phyloP scores from a whole-genome alignment of 2,329 filamentous ascomycete genomes.

The Colletotrichum ledebouriae region DNA sequence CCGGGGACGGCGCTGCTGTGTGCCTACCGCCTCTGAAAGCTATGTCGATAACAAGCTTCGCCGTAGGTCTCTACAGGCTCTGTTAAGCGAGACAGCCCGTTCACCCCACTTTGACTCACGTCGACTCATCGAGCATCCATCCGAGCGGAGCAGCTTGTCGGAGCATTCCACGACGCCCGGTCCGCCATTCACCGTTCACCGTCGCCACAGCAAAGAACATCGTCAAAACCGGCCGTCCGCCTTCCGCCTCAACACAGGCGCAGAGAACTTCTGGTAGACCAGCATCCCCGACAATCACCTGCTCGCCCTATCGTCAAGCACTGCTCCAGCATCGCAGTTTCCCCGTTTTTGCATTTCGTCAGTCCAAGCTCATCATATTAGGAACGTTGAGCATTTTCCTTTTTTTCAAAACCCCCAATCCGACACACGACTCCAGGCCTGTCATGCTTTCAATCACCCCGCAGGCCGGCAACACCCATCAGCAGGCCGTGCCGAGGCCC shows the following conservation, averaged over 20 bases:
- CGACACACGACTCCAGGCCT: background rate
- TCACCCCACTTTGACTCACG: constrained; percentile 30
- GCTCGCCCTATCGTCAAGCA: constrained; percentile 30
- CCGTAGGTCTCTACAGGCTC: accelerated
- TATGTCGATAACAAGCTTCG: background rate
- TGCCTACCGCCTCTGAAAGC: background rate
- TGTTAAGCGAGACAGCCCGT: constrained; percentile 14
- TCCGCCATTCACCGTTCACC: background rate
- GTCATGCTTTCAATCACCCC: constrained; percentile 57
- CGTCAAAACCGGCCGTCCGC: constrained; percentile 19
- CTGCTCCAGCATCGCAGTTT: constrained; percentile 28
- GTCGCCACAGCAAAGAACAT: constrained; percentile 16
- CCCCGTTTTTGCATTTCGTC: constrained; percentile 30
- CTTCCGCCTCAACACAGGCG: background rate
- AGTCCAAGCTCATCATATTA: constrained; percentile 43
- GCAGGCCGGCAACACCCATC: constrained; percentile 50
- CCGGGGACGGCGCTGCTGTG: background rate
- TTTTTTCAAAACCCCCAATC: background rate
- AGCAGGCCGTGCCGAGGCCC: constrained; percentile 62
- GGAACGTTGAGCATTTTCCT: constrained; percentile 30
- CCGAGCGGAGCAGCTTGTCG: constrained; percentile 13
- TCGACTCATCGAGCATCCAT: constrained; percentile 32
- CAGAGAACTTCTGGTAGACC: background rate
- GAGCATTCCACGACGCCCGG: constrained; percentile 29
- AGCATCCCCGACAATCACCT: constrained; percentile 7